Evolutionary conservation across 768 basidiomycete genomes (phyloP), one percentile per base, ranked within the genome.

Genomic region (Pisolithus albus): DNA sequence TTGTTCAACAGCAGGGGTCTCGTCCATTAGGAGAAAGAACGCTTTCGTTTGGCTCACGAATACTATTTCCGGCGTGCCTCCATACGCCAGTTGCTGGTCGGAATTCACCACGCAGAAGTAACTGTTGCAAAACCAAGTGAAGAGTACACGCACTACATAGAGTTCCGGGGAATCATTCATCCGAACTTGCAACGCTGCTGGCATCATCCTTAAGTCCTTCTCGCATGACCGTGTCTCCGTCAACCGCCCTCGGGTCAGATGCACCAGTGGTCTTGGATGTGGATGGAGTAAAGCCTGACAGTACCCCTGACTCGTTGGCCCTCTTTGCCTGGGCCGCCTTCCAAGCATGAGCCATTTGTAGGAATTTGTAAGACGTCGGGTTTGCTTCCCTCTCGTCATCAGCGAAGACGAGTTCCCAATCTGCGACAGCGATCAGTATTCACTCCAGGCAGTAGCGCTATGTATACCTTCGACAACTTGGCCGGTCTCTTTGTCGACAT

Each of bases 351-450:
- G 95, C 95, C 77, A 88, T 91, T 65, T 94, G 87, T 64, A 97
- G 74, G 76, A 98, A 93, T 62, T 93, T 95, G 84, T 93, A 95
- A 0, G 90, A 82, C 0, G 91, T 85, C 0, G 94, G 91, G 61
- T 96, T 95, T 43, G 86, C 81, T 62, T 95, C 94, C 48, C 86
- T 79, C 62, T 96, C 92, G 77, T 98, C 95, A 73, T 97, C 95
- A 24, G 92, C 84, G 67, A 97, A 98, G 19, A 94, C 84, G 62
- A 94, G 81, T 62, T 95, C 94, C 84, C 88, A 95, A 61, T 95
- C 94, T 93, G 52, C 11, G 40, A 49, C n/a, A 40, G 26, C 5
- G 18, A 56, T 19, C 58, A 34, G 37, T 30, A 50, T 26, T 36
- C 23, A 7, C 6, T 26, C 37, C 37, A 36, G 51, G 44, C 24